Percentiles rank a stretch among this genome's conserved stretches.
phyloP scores from a whole-genome alignment of 192 early-diverging fungal species.

The Entomortierella beljakovae region DNA sequence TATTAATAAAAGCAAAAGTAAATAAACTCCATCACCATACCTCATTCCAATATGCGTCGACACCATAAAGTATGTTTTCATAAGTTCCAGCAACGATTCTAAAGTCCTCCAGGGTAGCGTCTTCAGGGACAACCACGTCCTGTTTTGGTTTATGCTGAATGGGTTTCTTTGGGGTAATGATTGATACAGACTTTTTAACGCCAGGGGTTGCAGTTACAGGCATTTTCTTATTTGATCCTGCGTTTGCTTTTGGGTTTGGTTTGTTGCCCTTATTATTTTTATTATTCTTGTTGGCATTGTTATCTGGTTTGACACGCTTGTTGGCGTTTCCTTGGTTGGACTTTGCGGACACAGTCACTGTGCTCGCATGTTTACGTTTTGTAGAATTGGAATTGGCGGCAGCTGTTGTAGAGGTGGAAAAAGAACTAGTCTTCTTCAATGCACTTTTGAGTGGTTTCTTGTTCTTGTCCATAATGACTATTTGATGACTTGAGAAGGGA shows the following conservation, averaged over 20 bases:
- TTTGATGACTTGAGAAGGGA: neutral
- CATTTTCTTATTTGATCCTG: constrained; percentile 12
- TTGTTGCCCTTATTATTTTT: neutral
- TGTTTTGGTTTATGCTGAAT: constrained; percentile 39
- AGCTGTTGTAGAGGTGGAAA: neutral
- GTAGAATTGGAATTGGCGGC: neutral
- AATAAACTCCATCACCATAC: constrained; percentile 15
- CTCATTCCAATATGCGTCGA: constrained; percentile 74
- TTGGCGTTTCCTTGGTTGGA: constrained; percentile 6
- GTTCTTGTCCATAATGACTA: constrained; percentile 21
- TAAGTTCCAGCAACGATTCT: constrained; percentile 89
- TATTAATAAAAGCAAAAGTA: constrained; percentile 1
- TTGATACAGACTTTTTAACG: constrained; percentile 15
- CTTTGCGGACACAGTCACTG: neutral
- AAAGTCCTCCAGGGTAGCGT: constrained; percentile 59
- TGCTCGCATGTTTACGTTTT: constrained; percentile 22
- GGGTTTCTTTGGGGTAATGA: constrained; percentile 21
- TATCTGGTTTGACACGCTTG: constrained; percentile 31
- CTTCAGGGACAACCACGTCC: constrained; percentile 36
- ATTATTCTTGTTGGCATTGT: constrained; percentile 9
- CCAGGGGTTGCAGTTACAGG: neutral
- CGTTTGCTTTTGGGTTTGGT: neutral
- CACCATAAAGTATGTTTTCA: constrained; percentile 96
- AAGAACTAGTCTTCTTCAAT: constrained; percentile 35
- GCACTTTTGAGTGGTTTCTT: constrained; percentile 51